phyloP scores from a whole-genome alignment of 1,284 basidiomycete genomes.

The Malassezia arunalokei region DNA sequence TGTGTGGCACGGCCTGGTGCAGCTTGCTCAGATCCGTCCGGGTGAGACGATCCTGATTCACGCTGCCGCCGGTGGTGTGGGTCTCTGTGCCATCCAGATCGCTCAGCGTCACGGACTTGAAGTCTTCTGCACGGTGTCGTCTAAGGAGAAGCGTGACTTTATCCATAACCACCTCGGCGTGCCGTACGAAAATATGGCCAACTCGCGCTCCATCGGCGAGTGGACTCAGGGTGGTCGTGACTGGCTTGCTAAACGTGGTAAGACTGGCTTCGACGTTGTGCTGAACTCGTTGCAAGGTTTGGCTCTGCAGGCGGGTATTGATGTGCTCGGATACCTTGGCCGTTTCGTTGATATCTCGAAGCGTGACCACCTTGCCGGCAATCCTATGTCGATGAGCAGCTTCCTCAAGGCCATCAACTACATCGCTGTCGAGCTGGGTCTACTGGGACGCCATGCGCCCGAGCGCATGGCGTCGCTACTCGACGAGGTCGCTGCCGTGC shows the following conservation, averaged over 20 bases:
- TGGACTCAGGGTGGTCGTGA: conserved; percentile 12
- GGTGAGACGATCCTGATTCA: conserved; percentile 61
- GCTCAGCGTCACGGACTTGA: conserved; percentile 15
- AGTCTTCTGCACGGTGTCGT: conserved; percentile 17
- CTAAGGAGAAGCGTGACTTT: conserved; percentile 18
- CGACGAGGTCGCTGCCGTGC: conserved; percentile 16
- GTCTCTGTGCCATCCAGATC: conserved; percentile 41
- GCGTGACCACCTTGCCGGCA: conserved; percentile 18
- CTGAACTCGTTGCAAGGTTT: conserved; percentile 17
- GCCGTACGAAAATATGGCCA: conserved; percentile 19
- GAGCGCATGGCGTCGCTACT: conserved; percentile 11
- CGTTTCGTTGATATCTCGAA: conserved; percentile 18
- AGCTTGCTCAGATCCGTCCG: conserved; percentile 66
- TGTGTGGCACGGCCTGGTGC: conserved; percentile 67
- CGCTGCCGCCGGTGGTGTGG: conserved; percentile 73
- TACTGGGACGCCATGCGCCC: conserved; percentile 15
- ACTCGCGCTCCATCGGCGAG: conserved; percentile 14
- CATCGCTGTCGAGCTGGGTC: conserved; percentile 17
- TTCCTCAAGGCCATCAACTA: conserved; percentile 20
- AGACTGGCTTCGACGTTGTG: conserved; percentile 16
- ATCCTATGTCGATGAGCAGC: conserved; percentile 16
- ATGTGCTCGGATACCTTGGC: conserved; percentile 13
- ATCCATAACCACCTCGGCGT: conserved; percentile 18
- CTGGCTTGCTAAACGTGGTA: conserved; percentile 16
- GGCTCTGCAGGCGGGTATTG: conserved; percentile 15